phyloP scores from a whole-genome alignment of 495 filamentous ascomycete species.

The Melanomma pulvis-pyrius region DNA sequence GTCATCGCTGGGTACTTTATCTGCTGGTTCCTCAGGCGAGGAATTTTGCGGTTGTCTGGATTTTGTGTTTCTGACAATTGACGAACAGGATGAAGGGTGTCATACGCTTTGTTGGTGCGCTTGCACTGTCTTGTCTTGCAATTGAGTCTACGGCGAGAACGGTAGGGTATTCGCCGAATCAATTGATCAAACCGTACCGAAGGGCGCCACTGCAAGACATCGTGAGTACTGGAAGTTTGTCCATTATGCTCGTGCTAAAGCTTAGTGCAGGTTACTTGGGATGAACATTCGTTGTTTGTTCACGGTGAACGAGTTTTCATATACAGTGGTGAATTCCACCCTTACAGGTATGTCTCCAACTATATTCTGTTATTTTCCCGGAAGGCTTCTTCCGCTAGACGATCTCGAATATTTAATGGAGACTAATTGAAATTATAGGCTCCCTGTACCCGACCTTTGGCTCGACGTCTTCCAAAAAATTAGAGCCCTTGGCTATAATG shows the following conservation, averaged over 20 bases:
- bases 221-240: conserved; percentile 29
- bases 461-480: conserved; percentile 80
- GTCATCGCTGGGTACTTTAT: conserved; percentile 6
- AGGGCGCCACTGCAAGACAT: conserved; percentile 46
- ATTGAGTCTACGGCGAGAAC: conserved; percentile 33
- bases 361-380: neutral
- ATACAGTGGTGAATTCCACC: conserved; percentile 75
- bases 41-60: no score
- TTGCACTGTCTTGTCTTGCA: conserved; percentile 30
- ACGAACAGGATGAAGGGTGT: conserved; percentile 26
- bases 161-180: conserved; percentile 34
- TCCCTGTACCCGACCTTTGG: conserved; percentile 73
- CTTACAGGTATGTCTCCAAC: conserved; percentile 54
- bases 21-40: no score
- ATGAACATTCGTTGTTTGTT: conserved; percentile 73
- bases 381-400: no score
- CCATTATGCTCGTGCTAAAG: conserved; percentile 3
- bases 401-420: neutral
- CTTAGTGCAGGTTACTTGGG: conserved; percentile 63
- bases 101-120: conserved; percentile 24
- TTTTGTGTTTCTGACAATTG: conserved; percentile 1
- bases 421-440: conserved; percentile 44
- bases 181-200: conserved; percentile 44
- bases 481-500: conserved; percentile 74
- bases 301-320: conserved; percentile 71